Conservation (phyloP, 108 stramenopile species). For the Fragilaria crotonensis region DNA sequence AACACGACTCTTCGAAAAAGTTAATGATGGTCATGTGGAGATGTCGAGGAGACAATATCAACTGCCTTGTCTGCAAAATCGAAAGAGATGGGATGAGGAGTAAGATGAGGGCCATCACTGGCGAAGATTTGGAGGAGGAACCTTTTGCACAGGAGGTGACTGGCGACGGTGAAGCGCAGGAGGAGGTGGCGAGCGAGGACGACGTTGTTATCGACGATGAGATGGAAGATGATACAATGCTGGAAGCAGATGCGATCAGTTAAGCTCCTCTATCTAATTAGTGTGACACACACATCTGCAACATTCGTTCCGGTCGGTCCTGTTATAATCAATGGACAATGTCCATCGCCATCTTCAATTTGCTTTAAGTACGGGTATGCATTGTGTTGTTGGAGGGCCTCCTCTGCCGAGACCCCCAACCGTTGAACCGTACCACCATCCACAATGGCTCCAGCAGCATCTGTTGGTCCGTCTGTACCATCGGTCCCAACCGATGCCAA, state of each 20-base stretch:
- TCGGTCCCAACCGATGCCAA: constrained; percentile 76
- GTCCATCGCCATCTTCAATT: not conserved
- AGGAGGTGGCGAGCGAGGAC: not conserved
- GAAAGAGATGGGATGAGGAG: constrained; percentile 68
- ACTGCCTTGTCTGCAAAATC: constrained; percentile 67
- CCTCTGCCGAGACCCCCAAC: constrained; percentile 23
- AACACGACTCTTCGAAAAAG: constrained; percentile 60
- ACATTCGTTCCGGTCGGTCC: constrained; percentile 87
- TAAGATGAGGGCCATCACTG: constrained; percentile 45
- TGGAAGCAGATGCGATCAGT: not conserved
- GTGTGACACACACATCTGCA: constrained; percentile 72
- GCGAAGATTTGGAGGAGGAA: constrained; percentile 1
- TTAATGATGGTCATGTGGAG: constrained; percentile 73
- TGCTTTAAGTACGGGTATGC: constrained; percentile 53
- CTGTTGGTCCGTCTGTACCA: constrained; percentile 86
- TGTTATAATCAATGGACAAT: constrained; percentile 45
- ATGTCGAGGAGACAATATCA: constrained; percentile 45
- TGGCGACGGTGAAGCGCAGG: not conserved
- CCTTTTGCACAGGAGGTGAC: no score
- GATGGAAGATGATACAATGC: not conserved
- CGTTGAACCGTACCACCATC: constrained; percentile 49
- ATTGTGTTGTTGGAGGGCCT: constrained; percentile 57
- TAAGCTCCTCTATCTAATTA: constrained; percentile 24
- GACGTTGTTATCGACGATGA: not conserved
- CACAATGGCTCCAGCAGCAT: constrained; percentile 87